phyloP scores from a whole-genome alignment of 345 rosid species.

The Trapa bicornis region DNA sequence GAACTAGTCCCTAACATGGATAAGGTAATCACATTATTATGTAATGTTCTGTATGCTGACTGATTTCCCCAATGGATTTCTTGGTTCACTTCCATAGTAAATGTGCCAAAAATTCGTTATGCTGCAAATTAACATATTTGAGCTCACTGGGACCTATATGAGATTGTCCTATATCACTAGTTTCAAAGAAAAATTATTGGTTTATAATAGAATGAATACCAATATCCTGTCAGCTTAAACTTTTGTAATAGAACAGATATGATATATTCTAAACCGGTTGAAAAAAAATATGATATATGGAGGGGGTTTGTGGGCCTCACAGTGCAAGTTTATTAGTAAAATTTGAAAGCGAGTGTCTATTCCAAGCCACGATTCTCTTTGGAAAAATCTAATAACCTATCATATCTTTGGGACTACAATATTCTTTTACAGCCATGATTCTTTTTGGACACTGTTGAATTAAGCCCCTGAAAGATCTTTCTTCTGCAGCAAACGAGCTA shows the following conservation, averaged over 20 bases:
- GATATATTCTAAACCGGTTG: too few species aligned
- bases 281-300: too few species aligned
- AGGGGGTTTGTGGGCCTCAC: too few species aligned
- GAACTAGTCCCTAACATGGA: conserved; percentile 99
- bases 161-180: too few species aligned
- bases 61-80: not conserved
- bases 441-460: not conserved
- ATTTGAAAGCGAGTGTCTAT: too few species aligned
- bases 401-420: not conserved
- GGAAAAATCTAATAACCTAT: not conserved
- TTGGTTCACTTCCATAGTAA: not conserved
- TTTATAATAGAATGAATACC: too few species aligned
- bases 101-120: not conserved
- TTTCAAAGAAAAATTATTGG: too few species aligned
- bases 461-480: not conserved
- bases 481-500: conserved; percentile 84
- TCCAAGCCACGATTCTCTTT: too few species aligned
- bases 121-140: not conserved
- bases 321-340: too few species aligned
- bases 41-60: not conserved
- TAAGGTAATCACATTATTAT: conserved; percentile 35
- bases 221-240: too few species aligned
- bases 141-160: not conserved
- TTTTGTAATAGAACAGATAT: too few species aligned
- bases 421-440: not conserved